Base-by-base conservation (phyloP, 2,329 filamentous ascomycete species). In the Colletotrichum sp. region DNA sequence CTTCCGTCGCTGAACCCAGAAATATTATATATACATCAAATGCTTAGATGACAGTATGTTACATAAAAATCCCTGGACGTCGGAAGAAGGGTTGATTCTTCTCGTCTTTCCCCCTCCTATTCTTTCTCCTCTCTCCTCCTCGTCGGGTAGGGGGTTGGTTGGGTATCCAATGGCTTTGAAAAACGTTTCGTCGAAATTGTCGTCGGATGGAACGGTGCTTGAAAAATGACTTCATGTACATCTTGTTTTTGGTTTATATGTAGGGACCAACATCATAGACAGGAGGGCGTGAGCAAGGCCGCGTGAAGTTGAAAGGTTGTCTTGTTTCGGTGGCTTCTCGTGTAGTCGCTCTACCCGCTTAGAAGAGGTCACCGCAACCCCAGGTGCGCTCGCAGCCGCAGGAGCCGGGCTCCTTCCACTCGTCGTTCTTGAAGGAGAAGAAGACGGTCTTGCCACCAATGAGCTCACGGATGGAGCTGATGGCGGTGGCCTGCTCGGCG, bases 301-400 rank as follows among this genome's bases (percentile, higher is more conserved):
- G 43, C 43, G n/a, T 52, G 43, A 21, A 52, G 10, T 52, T 52
- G 43, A 52, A 52, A 52, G 18, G 38, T 34, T 52, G 43, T 21
- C 43, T 43, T 43, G 64, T 52, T 21, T 52, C 36, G 36, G 38
- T 66, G 58, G 58, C 28, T 34, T 24, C 32, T 18, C 36, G 21
- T 36, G 21, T 24, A 24, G 26, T 21, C 66, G 71, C 34, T 60
- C 68, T 32, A 72, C 43, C 18, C n/a, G 18, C 10, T 52, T 52
- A 36, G 83, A 91, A 91, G 82, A 89, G 86, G 74, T 86, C 81
- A 74, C 87, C 86, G 83, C 91, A 93, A 78, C 96, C 95, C 91
- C 95, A 98, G 89, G 90, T 89, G 87, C 93, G 92, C 93, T 98
- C 96, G 81, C 96, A 95, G 77, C 86, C 86, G 85, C 92, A 95